A percentile compares a stretch with the other conserved stretches of the same genome.
These are phyloP conservation scores for Akanthomyces muscarius DNA, from an alignment of 2,329 filamentous ascomycete genomes.

Conservation along the genomic window DNA sequence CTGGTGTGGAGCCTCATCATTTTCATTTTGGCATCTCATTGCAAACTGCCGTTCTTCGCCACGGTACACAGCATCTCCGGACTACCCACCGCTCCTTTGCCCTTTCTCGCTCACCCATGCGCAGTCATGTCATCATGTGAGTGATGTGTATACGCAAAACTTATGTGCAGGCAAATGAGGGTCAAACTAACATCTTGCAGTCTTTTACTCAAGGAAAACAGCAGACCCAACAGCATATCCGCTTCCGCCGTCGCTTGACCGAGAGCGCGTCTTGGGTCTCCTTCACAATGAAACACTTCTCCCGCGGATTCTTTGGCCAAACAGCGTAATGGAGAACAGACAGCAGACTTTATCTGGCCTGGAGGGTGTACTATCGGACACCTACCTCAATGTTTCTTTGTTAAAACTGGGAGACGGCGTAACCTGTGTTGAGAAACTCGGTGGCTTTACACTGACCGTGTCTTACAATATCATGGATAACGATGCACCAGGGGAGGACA, in stretches of 20 bases:
- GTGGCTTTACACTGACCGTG: slow-evolving; percentile 12
- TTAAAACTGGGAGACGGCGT: neutral
- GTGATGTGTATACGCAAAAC: neutral
- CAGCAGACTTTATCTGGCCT: neutral
- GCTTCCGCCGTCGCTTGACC: neutral
- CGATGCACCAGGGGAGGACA: neutral
- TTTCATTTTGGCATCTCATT: neutral
- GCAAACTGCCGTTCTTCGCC: no score
- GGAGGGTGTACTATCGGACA: neutral
- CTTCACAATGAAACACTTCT: slow-evolving; percentile 1
- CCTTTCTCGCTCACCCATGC: neutral
- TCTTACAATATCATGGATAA: neutral
- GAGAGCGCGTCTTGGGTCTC: neutral
- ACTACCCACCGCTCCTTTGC: neutral
- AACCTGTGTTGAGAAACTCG: neutral
- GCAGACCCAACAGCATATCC: neutral
- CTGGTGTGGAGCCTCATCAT: neutral
- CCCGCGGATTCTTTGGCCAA: slow-evolving; percentile 1
- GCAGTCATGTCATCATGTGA: neutral
- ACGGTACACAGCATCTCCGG: no score
- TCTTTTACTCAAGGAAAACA: neutral
- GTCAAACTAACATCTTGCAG: neutral
- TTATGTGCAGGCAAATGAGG: neutral
- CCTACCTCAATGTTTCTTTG: neutral
- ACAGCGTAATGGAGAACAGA: neutral